Evolutionary conservation across 2,329 filamentous ascomycete species (phyloP).

Genomic region (Fusarium sp.): DNA sequence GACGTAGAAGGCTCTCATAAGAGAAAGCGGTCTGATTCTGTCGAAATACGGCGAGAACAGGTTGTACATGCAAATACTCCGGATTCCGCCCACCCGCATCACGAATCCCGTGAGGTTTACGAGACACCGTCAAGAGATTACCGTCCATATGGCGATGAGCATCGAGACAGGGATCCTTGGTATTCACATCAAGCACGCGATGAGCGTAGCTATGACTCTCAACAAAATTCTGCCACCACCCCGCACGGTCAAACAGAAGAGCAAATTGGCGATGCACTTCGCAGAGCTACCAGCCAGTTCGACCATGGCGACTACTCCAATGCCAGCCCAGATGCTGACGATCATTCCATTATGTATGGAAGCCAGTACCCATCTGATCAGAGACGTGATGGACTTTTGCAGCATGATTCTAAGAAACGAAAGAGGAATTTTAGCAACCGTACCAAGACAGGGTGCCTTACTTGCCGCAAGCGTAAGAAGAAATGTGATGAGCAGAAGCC

Average conservation of each 20-base stretch:
- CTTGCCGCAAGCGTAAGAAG: conserved; percentile 92
- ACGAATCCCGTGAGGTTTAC: conserved; percentile 57
- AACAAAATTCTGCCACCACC: conserved; percentile 59
- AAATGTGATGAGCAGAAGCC: conserved; percentile 97
- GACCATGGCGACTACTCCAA: conserved; percentile 63
- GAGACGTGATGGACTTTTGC: conserved; percentile 61
- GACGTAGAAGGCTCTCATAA: conserved; percentile 66
- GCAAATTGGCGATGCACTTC: conserved; percentile 58
- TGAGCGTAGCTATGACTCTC: conserved; percentile 60
- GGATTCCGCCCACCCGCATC: conserved; percentile 48
- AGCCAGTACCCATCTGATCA: conserved; percentile 60
- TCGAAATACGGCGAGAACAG: conserved; percentile 59
- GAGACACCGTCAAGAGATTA: conserved; percentile 59
- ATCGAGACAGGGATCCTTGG: conserved; percentile 63
- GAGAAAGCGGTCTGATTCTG: conserved; percentile 76
- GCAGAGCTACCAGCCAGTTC: conserved; percentile 58
- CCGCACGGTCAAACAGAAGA: conserved; percentile 62
- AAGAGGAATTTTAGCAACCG: conserved; percentile 92
- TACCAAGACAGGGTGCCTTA: conserved; percentile 95
- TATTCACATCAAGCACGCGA: conserved; percentile 60
- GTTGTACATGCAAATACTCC: conserved; percentile 50
- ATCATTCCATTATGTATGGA: conserved; percentile 57
- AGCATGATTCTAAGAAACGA: conserved; percentile 74
- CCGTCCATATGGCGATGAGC: conserved; percentile 58
- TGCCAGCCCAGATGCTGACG: conserved; percentile 66